phyloP scores from a whole-genome alignment of 768 basidiomycete genomes.

The Flagelloscypha sp. region DNA sequence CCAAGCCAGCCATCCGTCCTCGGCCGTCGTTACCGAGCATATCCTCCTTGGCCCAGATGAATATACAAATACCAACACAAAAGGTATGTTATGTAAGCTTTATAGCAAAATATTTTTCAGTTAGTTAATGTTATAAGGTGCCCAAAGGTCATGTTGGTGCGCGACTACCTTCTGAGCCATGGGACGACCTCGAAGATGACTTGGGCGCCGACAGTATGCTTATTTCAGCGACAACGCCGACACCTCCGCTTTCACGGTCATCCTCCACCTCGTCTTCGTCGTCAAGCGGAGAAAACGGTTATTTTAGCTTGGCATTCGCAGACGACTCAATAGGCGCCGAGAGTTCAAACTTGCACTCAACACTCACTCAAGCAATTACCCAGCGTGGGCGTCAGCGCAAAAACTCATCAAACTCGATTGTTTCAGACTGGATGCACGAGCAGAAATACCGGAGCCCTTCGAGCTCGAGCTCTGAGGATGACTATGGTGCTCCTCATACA shows the following conservation, averaged over 20 bases:
- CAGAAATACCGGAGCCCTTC: constrained; percentile 8
- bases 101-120: constrained; percentile 4
- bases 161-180: constrained; percentile 44
- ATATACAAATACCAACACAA: constrained; percentile 33
- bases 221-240: neutral
- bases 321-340: too few relatives aligned
- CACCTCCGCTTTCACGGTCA: neutral
- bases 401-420: neutral
- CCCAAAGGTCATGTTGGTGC: constrained; percentile 47
- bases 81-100: constrained; percentile 28
- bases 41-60: constrained; percentile 41
- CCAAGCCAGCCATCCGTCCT: constrained; percentile 38
- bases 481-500: constrained; percentile 23
- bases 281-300: too few relatives aligned
- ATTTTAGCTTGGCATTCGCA: too few relatives aligned
- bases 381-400: too few relatives aligned
- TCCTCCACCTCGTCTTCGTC: too few relatives aligned
- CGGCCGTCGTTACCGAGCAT: constrained; percentile 47
- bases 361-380: too few relatives aligned
- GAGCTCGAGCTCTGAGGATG: constrained; percentile 13
- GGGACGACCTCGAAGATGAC: constrained; percentile 25
- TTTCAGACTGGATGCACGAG: neutral
- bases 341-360: too few relatives aligned
- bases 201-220: neutral
- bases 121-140: constrained; percentile 23